Base-by-base conservation (phyloP, 225 moss, liverwort and hornwort genomes). In the Polytrichum formosum region DNA sequence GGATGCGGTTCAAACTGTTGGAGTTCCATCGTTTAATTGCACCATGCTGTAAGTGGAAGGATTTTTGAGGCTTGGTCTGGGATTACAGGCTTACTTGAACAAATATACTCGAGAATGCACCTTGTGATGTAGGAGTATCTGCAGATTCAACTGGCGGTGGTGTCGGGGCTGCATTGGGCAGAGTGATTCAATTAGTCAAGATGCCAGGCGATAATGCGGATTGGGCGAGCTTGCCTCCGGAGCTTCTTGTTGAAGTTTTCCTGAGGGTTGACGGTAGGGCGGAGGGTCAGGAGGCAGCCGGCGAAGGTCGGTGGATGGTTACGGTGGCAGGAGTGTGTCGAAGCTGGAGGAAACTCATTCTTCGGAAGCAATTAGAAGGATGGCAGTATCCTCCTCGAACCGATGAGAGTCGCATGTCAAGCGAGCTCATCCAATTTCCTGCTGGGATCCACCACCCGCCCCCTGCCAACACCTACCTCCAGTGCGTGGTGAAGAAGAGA, bases 321-420 rank as follows among this genome's bases (percentile, higher is more conserved):
- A 91, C 93, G 30, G 5, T 93, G 21, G 90, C 93, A 18, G 90
- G 86, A 28, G 95, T 93, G 20, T 96, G 95, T 70, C 74, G 91
- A 23, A 82, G 83, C 73, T 96, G 95, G 95, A 83, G 95, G 53
- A 59, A 77, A 19, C 58, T 22, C 23, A 26, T 61, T 22, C 26
- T 61, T 22, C 61, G 26, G 61, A 22, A 22, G 61, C 61, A n/a
- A 61, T 16, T 61, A 26, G 21, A 61, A 26, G 61, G 22, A 1
- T 26, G 26, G 61, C 61, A 22, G 61, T 61, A 46, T 46, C 46
- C 10, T 46, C 46, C 46, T 46, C 13, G 3, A 16, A 46, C 16
- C 46, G 46, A 46, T 46, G 46, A 46, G 37, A 46, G 13, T 46
- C 46, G 46, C 4, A 46, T 16, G 46, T 46, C 46, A 16, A 16